Conservation (phyloP, 179 eudicot species). For the Drosera spatulata region DNA sequence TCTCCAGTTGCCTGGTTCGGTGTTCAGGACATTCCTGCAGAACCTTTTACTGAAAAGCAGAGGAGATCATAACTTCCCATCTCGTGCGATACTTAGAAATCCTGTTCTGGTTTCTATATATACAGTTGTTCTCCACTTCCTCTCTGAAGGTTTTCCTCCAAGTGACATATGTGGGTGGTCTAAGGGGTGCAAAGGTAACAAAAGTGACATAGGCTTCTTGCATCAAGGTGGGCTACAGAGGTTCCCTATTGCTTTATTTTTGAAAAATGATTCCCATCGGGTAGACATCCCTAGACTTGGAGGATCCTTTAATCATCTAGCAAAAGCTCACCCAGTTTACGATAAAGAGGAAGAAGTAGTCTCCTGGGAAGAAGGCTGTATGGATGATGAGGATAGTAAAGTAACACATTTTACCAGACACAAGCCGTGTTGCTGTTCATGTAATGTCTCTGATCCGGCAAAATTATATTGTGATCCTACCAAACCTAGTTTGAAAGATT, state of each 20-base stretch:
- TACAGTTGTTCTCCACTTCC: slow-evolving; percentile 69
- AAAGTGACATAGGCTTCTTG: slow-evolving; percentile 56
- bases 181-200: slow-evolving; percentile 31
- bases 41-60: slow-evolving; percentile 56
- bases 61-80: slow-evolving; percentile 65
- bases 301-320: slow-evolving; percentile 62
- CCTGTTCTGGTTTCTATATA: slow-evolving; percentile 78
- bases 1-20: slow-evolving; percentile 86
- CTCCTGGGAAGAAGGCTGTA: slow-evolving; percentile 96
- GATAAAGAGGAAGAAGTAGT: slow-evolving; percentile 56
- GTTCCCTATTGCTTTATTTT: slow-evolving; percentile 56
- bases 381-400: slow-evolving; percentile 62
- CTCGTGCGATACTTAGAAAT: slow-evolving; percentile 72
- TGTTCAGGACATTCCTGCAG: slow-evolving; percentile 78
- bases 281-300: slow-evolving; percentile 77
- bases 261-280: slow-evolving; percentile 72
- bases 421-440: slow-evolving; percentile 91
- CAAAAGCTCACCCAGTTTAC: slow-evolving; percentile 37
- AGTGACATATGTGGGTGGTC: slow-evolving; percentile 55
- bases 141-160: slow-evolving; percentile 79
- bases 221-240: slow-evolving; percentile 89
- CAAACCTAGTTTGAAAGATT: slow-evolving; percentile 47
- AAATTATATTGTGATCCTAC: slow-evolving; percentile 42
- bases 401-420: slow-evolving; percentile 59
- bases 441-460: slow-evolving; percentile 51